Evolutionary conservation across 2,329 filamentous ascomycete species (phyloP).

Genomic region (Microdochium bolleyi): DNA sequence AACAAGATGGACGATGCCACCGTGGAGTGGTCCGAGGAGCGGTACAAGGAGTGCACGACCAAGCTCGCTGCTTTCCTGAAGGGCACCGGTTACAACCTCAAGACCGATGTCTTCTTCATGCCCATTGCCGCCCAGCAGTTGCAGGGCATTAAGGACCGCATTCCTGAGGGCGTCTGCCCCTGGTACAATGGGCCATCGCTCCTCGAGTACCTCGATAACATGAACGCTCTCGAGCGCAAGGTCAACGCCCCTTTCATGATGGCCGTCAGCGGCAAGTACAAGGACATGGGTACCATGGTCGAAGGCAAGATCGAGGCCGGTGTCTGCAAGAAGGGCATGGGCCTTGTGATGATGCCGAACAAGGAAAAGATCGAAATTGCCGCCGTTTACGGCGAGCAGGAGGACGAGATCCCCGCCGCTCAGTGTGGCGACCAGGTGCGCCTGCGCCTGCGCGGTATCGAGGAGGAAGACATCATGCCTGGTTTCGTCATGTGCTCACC

Average conservation of each 20-base stretch:
- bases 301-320: constrained; percentile 97
- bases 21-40: constrained; percentile 89
- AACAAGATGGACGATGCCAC: constrained; percentile 99
- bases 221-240: constrained; percentile 91
- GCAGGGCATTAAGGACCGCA: constrained; percentile 78
- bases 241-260: constrained; percentile 99
- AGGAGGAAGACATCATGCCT: constrained; percentile 93
- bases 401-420: constrained; percentile 77
- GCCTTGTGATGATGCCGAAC: constrained; percentile 92
- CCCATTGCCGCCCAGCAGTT: constrained; percentile 87
- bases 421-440: constrained; percentile 94
- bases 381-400: constrained; percentile 88
- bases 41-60: constrained; percentile 86
- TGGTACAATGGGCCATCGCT: constrained; percentile 90
- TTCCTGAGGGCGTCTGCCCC: constrained; percentile 65
- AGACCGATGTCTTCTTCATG: constrained; percentile 92
- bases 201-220: constrained; percentile 89
- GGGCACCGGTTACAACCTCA: constrained; percentile 86
- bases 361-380: constrained; percentile 72
- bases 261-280: constrained; percentile 92
- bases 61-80: constrained; percentile 87
- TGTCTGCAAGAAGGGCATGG: constrained; percentile 83
- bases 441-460: constrained; percentile 83
- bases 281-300: constrained; percentile 93
- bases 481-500: constrained; percentile 95